A percentile compares a stretch with the other conserved stretches of the same genome.
phyloP scores from a whole-genome alignment of 805 yeast genomes.

The Cyberlindnera xylosilytica region DNA sequence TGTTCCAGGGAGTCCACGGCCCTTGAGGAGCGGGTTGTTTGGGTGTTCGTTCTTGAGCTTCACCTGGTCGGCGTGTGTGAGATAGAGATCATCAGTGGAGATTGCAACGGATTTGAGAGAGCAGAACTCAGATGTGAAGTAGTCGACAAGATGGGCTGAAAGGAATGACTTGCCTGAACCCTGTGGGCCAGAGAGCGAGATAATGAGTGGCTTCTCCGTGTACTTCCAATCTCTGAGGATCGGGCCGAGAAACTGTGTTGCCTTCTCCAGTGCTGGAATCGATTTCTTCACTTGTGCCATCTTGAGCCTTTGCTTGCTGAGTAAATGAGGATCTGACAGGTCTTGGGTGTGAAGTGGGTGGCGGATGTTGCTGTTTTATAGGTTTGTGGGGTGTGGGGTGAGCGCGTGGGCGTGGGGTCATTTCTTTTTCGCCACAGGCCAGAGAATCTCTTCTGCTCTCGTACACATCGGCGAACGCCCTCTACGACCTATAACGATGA shows the following conservation, averaged over 20 bases:
- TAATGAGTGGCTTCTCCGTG: constrained; percentile 40
- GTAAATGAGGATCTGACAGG: too few relatives aligned
- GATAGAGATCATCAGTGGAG: constrained; percentile 86
- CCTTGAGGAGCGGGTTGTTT: constrained; percentile 57
- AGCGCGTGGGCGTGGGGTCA: too few relatives aligned
- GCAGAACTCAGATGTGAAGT: constrained; percentile 36
- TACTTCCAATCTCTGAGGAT: constrained; percentile 28
- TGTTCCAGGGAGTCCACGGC: constrained; percentile 93
- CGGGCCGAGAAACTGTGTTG: constrained; percentile 29
- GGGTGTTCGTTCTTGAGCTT: constrained; percentile 37
- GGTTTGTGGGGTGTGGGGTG: too few relatives aligned
- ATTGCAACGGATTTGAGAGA: constrained; percentile 41
- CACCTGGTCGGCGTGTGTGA: constrained; percentile 60
- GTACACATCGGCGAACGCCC: too few relatives aligned
- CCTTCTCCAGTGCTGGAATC: constrained; percentile 6
- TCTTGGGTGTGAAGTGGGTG: background rate
- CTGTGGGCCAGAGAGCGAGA: constrained; percentile 49
- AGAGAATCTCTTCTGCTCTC: too few relatives aligned
- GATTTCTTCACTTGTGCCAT: background rate
- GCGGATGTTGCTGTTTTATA: too few relatives aligned
- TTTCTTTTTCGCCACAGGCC: too few relatives aligned
- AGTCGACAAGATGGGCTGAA: constrained; percentile 37
- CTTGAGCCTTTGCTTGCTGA: background rate
- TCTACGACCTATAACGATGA: too few relatives aligned
- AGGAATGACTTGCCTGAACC: constrained; percentile 75